Evolutionary conservation across 2,329 filamentous ascomycete species (phyloP), one percentile per base, ranked within the genome.

Genomic region (Pestalotiopsis sp.): DNA sequence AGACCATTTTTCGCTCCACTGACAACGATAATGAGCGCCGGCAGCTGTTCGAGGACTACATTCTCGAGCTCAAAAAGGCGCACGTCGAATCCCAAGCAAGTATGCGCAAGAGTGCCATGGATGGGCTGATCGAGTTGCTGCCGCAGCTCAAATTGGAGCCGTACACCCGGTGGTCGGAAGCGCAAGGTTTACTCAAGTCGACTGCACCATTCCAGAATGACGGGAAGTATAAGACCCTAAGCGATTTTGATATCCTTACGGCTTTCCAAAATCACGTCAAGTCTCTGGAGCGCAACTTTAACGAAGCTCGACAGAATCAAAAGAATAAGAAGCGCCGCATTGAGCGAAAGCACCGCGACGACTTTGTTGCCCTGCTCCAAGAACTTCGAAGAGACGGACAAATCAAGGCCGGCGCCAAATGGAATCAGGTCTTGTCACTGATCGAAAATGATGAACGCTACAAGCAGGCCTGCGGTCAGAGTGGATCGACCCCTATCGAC

Each of bases 181-280:
- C 94, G 61, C 93, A 97, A 79, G 88, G 89, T 73, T 89, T 93
- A 75, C 92, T 99, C 74, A 90, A 93, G 76, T 89, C 89, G 66
- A 93, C 92, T 78, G 87, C 91, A 71, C 90, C 89, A 72, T 94
- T 97, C 79, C 90, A 93, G 80, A 87, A 86, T 78, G 93, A 97
- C 74, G 90, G 93, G 77, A 96, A 93, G 83, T 97, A 97, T 84
- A 90, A 93, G 80, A 84, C 91, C 76, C 89, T 99, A 74, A 94
- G 86, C 82, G 94, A 94, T 78, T 92, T 93, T 82, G 96, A 99
- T 80, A 90, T 98, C 78, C 87, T 99, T 82, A 94, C 90, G 76
- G 92, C 93, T 70, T 99, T 98, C 80, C 94, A 98, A 82, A 94
- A 92, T 76, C 95, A 98, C 78, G 96, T 98, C 84, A 97, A 97